Evolutionary conservation across 352 stramenopile species (phyloP), one percentile per base, ranked within the genome.

Genomic region (Globisporangium barbulae): DNA sequence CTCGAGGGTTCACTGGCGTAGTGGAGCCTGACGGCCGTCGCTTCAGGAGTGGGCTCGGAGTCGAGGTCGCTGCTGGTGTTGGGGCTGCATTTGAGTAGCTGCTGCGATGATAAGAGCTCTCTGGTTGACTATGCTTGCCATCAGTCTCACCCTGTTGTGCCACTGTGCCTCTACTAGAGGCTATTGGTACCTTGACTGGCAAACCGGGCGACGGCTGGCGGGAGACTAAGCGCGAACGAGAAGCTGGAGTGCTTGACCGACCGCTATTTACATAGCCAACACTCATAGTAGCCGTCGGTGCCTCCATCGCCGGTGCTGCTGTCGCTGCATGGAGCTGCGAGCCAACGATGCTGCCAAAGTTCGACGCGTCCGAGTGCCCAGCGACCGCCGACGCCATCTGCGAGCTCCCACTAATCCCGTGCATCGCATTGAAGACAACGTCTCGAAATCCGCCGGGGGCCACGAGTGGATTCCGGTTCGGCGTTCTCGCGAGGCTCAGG

Each of bases 361-460:
- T 2, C 22, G 31, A 57, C 19, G 30, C 19, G 19, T 57, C 52
- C 3, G 21, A 25, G 2, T 22, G 7, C 9, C 28, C 52, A 8
- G 52, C 44, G 1, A 37, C 31, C 19, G 52, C 52, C 13, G 15
- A 7, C 1, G 28, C 33, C 35, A 53, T 64, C 30, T 64, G 35
- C 5, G 39, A 15, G 25, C 21, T 3, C n/a, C 13, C 35, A 37
- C 19, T 63, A 4, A 22, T 58, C 5, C 39, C 49, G n/a, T 48
- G 35, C 54, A 68, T 68, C 5, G 54, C 54, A 15, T 57, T 53
- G 54, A 59, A 50, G n/a, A 68, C 62, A 15, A 63, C 62, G 39
- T 60, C 54, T 39, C 37, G 54, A 17, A 68, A 63, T 9, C 31
- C 61, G 33, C 22, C 19, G 7, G 17, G 9, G 22, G 13, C 13